Evolutionary conservation across 768 basidiomycete genomes (phyloP).

Genomic region (Pluteus cervinus): DNA sequence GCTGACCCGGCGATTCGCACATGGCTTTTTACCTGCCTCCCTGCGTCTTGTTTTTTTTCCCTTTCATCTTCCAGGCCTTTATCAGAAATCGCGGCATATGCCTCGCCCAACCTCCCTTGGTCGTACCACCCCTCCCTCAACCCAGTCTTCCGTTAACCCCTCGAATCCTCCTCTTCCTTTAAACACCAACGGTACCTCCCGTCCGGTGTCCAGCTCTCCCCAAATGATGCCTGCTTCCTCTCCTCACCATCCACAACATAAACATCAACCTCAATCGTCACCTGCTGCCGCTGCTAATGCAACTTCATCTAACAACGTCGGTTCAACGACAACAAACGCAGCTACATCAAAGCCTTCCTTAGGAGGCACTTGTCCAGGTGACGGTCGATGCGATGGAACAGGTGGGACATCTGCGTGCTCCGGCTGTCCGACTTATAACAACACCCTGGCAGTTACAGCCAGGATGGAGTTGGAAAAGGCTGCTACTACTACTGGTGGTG

Average conservation of each 20-base stretch:
- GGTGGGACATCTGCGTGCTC: constrained; percentile 90
- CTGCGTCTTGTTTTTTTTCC: constrained; percentile 8
- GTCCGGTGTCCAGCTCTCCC: too few species aligned
- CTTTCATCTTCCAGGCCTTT: constrained; percentile 53
- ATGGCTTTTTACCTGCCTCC: constrained; percentile 15
- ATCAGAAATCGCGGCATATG: constrained; percentile 78
- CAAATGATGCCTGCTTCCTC: too few species aligned
- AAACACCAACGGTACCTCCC: constrained; percentile 9
- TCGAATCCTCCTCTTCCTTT: constrained; percentile 13
- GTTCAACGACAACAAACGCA: constrained; percentile 13
- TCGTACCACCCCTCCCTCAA: constrained; percentile 28
- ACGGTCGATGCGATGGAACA: constrained; percentile 96
- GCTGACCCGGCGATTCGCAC: constrained; percentile 15
- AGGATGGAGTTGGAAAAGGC: constrained; percentile 33
- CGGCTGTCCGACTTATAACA: constrained; percentile 97
- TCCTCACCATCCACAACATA: constrained; percentile 12
- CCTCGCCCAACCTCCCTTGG: constrained; percentile 62
- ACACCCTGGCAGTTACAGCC: constrained; percentile 48
- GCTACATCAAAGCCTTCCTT: constrained; percentile 13
- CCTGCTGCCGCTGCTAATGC: constrained; percentile 8
- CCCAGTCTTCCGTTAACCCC: constrained; percentile 17
- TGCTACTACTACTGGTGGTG: constrained; percentile 20
- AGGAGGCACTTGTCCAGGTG: constrained; percentile 91
- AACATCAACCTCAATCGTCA: constrained; percentile 8
- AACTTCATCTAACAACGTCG: constrained; percentile 6